A percentile compares a stretch with the other conserved stretches of the same genome.
phyloP scores from a whole-genome alignment of 805 yeast genomes.

The Spathaspora gorwiae region DNA sequence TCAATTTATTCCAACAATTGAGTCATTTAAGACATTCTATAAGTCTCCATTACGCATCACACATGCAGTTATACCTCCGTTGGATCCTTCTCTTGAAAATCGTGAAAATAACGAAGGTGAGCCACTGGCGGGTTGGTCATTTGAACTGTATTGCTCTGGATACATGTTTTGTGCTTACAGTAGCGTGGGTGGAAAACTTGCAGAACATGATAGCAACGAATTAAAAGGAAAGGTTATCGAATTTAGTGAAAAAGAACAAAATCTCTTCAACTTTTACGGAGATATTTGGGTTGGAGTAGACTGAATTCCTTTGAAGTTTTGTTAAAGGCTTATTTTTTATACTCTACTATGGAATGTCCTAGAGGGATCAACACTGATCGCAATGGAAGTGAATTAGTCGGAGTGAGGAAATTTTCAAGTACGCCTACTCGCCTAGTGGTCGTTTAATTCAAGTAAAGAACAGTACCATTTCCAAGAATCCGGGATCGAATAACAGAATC shows the following conservation, averaged over 20 bases:
- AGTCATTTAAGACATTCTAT: conserved; percentile 23
- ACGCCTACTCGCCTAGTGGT: no score
- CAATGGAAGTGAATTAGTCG: no score
- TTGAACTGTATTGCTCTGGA: conserved; percentile 20
- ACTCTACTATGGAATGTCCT: no score
- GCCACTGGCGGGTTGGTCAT: conserved; percentile 19
- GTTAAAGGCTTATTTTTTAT: no score
- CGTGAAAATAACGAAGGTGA: conserved; percentile 17
- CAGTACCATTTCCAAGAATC: no score
- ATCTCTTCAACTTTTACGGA: conserved; percentile 40
- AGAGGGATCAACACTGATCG: no score
- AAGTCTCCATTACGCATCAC: conserved; percentile 15
- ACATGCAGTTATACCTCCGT: conserved; percentile 25
- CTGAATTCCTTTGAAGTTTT: neutral
- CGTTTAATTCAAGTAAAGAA: no score
- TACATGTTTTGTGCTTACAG: conserved; percentile 27
- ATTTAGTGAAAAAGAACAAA: conserved; percentile 23
- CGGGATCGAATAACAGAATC: no score
- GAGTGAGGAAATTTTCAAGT: no score
- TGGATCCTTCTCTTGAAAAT: conserved; percentile 21
- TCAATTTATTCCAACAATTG: conserved; percentile 13
- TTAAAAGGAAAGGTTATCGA: conserved; percentile 44
- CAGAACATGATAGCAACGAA: conserved; percentile 24
- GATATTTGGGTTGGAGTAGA: conserved; percentile 37
- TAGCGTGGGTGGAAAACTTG: conserved; percentile 34